A percentile compares a stretch with the other conserved stretches of the same genome.
phyloP scores from a whole-genome alignment of 2,329 filamentous ascomycete species.

The Aspergillus fijiensis region DNA sequence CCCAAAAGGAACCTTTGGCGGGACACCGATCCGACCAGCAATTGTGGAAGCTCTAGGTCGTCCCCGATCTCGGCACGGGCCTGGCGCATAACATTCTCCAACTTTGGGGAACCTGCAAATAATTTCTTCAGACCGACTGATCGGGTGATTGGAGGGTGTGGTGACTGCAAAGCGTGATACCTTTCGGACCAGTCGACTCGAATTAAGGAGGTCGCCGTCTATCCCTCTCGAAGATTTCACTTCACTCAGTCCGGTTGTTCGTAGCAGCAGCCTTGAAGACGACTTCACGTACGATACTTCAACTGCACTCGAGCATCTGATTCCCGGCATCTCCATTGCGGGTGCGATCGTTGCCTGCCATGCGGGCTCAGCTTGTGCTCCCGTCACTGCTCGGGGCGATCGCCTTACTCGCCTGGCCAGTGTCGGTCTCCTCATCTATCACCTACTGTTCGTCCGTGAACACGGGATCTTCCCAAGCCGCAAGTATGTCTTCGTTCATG shows the following conservation, averaged over 20 bases:
- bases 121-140: background rate
- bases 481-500: slow-evolving; percentile 33
- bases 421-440: slow-evolving; percentile 27
- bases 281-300: background rate
- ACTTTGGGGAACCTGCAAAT: background rate
- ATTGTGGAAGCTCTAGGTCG: slow-evolving; percentile 4
- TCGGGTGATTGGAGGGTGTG: background rate
- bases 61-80: background rate
- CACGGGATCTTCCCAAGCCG: slow-evolving; percentile 41
- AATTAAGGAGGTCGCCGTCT: background rate
- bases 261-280: background rate
- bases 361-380: slow-evolving; percentile 24
- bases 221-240: background rate
- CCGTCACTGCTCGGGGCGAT: slow-evolving; percentile 16
- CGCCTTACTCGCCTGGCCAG: slow-evolving; percentile 28
- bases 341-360: slow-evolving; percentile 14
- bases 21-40: slow-evolving; percentile 2
- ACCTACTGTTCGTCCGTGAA: slow-evolving; percentile 47
- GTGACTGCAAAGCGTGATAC: background rate
- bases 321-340: background rate
- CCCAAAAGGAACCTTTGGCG: slow-evolving; percentile 6
- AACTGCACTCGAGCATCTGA: background rate
- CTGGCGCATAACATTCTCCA: slow-evolving; percentile 1
- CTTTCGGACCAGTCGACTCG: background rate
- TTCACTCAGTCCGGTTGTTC: background rate